Base-by-base conservation (phyloP, 2,329 filamentous ascomycete genomes). In the Fusarium denticulatum region DNA sequence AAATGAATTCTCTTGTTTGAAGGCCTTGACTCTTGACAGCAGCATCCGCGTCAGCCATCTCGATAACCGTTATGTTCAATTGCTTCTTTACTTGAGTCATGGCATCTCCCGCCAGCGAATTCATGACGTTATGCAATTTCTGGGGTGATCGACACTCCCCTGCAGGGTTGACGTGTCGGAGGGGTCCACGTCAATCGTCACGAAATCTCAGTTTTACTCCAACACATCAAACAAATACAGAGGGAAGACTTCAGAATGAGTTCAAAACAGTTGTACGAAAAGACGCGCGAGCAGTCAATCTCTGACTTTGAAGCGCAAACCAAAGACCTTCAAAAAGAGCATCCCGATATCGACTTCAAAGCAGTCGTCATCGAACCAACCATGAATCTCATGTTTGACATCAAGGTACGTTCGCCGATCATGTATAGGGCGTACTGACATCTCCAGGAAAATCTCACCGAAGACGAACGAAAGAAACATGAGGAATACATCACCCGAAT, bases 371-470 rank as follows among this genome's bases (percentile, higher is more conserved):
- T 74, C 18, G 72, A 73, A 26, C 72, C 72, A 18, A 74, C 72
- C 28, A 74, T 74, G 69, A 74, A 74, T 18, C 52, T 74, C 7
- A 74, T 74, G 60, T 74, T 67, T 36, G 72, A 74, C 40, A 75
- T 74, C 24, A 62, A 49, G 60, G 72, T 74, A 57, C 6, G 45
- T 34, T 39, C 7, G 9, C 13, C 8, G 13, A 18, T 3, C 1
- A 1, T 13, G 7, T 1, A 9, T 13, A 18, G 15, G 7, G 34
- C 18, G 5, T 1, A 12, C 47, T 73, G 42, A 57, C 26, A 30
- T 6, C 32, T 6, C 4, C 11, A 74, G 72, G 72, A 74, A 40
- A 66, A 70, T 5, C 26, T 74, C 13, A 64, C 57, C 5, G 55
- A 67, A 6, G 46, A 59, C 0, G 70, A 72, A 5, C 62, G 61